Base-by-base conservation (phyloP, 306 rosid genomes). In the Dalbergia oliveri region DNA sequence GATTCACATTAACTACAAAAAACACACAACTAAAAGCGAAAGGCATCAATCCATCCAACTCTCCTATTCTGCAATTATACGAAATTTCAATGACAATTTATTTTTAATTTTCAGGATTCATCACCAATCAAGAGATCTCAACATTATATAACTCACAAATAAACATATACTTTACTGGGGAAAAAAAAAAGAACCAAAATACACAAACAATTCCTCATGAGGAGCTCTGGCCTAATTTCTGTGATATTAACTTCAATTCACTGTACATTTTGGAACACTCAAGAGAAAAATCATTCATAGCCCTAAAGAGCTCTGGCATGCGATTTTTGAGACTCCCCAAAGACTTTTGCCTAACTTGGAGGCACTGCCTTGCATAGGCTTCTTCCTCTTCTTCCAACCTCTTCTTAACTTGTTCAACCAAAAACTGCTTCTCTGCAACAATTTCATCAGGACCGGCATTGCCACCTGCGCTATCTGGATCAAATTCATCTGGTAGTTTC, bases 251-350 rank as follows among this genome's bases (percentile, higher is more conserved):
- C 56, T 74, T 85, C 80, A 96, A 79, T 60, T 80, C 77, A 18
- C 72, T 83, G 88, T 90, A 96, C 94, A 93, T 96, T 64, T 80
- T 76, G 47, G 92, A 84, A 82, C 98, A 88, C 16, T 81, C 87
- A 34, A 34, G 59, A 37, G 98, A 75, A 37, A 96, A 96, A 54
- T 75, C 90, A 5, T 81, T 82, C 85, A 96, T 69, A 8, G 90
- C 90, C 87, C 92, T 75, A 66, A 93, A 93, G 73, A 96, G 98
- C 54, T 93, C 97, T 4, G 99, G 99, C 89, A 93, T 80, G 78
- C 88, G 85, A 75, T 71, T 84, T 84, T 81, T 86, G 12, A 96
- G 89, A 85, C 89, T 90, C 26, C 34, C 84, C 63, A 93, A 57
- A 31, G 99, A 86, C 89, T 96, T 96, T 68, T 90, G 93, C 84